Base-by-base conservation (phyloP, 805 yeast genomes). In the Wickerhamomyces sydowiorum region DNA sequence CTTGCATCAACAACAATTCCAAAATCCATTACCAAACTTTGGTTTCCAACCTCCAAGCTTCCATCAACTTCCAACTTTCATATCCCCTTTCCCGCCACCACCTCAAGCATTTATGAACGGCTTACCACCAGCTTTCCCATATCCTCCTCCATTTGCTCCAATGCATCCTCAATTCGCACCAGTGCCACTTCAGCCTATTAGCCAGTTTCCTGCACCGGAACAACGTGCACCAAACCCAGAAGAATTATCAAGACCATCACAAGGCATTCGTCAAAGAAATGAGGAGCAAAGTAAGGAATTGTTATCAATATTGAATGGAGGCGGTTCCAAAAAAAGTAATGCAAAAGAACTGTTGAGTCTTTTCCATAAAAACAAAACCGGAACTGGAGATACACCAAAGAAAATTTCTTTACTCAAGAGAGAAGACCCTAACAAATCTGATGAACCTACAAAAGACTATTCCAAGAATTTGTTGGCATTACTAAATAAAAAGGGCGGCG, bases 201-300 rank as follows among this genome's bases (percentile, higher is more conserved):
- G 20, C 40, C 46, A 22, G 35, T 36, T 3, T 15, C 39, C 31
- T 7, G 43, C 47, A 13, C 53, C 44, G 27, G 45, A 45, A 20
- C 48, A 37, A 44, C 46, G 35, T 24, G 56, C 73, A 7, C 74
- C 73, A 27, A 59, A 68, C 23, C 60, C 69, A 12, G 62, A 61
- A 23, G 63, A 67, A 37, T 62, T 74, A 12, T 59, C 69, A 8
- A 59, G 57, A 41, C 66, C 68, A 32, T 57, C 65, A 8, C 52
- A 66, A 38, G 59, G 57, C n/a, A 46, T 59, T 5, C 48, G 54
- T 14, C 29, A 31, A 37, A 56, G 49, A 40, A 50, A 49, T 39
- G 60, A 55, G 35, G 59, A 64, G 4, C 65, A 67, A 40, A 65
- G 73, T 2, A 66, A 64, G 46, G 75, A 72, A 39, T 51, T 74